Evolutionary conservation across 1,139 yeast genomes (phyloP), one percentile per base, ranked within the genome.

Genomic region (Martiniozyma asiatica): DNA sequence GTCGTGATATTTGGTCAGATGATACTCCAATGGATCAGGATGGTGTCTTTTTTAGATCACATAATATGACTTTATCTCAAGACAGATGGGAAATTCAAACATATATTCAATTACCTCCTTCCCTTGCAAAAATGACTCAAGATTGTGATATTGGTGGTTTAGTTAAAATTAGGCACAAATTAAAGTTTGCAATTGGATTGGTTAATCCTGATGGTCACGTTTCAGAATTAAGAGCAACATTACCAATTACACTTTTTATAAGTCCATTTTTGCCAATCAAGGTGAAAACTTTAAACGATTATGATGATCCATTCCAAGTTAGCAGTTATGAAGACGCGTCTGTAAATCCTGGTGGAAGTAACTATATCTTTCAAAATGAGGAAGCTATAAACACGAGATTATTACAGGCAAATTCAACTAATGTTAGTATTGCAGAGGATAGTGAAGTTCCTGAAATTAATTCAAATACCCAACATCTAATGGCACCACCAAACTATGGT

Each of bases 401-500:
- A 8, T 20, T 20, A 20, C 26, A 22, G n/a, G 20, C 27, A 6
- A 22, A 31, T 14, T 20, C 31, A 25, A 26, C 34, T 14, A 18
- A 26, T 4, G 22, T 31, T 9, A 23, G 19, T 3, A 34, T 32
- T 23, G 32, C 31, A 9, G 26, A 27, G n/a, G 28, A 25, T 8
- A 32, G 29, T 12, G 37, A 36, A 12, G 38, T 38, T 7, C 40
- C 42, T 4, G 14, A 24, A 4, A 30, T 34, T 7, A 37, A 35
- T 25, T 25, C 40, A 11, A 47, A 45, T 27, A 47, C 54, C 2
- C 57, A 51, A 30, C 51, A 51, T 18, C 55, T 71, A 25, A 63
- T 74, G 53, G 94, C 96, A 0, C 97, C 97, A 4, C 98, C 98
- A 18, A 66, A 79, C 38, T 89, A 89, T 49, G 85, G 76, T 39